Conservation (phyloP, 23 red algal genomes). For the Pyropia haitanensis region DNA sequence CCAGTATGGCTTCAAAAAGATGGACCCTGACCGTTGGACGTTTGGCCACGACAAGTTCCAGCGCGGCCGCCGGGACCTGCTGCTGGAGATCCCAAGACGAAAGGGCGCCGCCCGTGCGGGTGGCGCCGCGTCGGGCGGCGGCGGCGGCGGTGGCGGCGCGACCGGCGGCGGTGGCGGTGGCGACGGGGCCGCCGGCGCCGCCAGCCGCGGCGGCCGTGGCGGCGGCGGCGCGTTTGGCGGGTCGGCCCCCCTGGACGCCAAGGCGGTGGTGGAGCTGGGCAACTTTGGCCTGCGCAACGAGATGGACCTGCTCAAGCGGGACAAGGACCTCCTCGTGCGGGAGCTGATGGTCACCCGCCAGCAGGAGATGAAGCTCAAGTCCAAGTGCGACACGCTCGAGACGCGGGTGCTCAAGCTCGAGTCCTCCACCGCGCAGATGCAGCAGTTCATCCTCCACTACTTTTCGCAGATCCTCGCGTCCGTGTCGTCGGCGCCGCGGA, state of each 20-base stretch:
- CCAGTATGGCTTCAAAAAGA: conserved; percentile 97
- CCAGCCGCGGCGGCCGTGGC: no score
- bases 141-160: conserved; percentile 3
- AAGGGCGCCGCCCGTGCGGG: not conserved
- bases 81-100: conserved; percentile 47
- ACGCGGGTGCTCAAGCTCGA: conserved; percentile 61
- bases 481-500: conserved; percentile 46
- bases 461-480: conserved; percentile 60
- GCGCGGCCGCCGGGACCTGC: conserved; percentile 57
- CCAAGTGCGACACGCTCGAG: conserved; percentile 57
- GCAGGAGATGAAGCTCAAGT: conserved; percentile 66
- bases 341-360: conserved; percentile 85
- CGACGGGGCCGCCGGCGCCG: not conserved
- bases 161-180: not conserved
- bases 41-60: conserved; percentile 89
- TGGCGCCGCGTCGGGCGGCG: no score
- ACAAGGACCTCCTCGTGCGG: conserved; percentile 77
- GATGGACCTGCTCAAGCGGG: conserved; percentile 69
- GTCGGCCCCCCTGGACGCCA: conserved; percentile 7
- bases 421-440: conserved; percentile 61
- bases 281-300: conserved; percentile 73
- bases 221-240: not conserved
- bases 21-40: conserved; percentile 79
- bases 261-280: conserved; percentile 79
- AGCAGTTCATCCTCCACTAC: conserved; percentile 87